phyloP scores from a whole-genome alignment of 2,329 filamentous ascomycete species.

The Fonsecaea multimorphosa region DNA sequence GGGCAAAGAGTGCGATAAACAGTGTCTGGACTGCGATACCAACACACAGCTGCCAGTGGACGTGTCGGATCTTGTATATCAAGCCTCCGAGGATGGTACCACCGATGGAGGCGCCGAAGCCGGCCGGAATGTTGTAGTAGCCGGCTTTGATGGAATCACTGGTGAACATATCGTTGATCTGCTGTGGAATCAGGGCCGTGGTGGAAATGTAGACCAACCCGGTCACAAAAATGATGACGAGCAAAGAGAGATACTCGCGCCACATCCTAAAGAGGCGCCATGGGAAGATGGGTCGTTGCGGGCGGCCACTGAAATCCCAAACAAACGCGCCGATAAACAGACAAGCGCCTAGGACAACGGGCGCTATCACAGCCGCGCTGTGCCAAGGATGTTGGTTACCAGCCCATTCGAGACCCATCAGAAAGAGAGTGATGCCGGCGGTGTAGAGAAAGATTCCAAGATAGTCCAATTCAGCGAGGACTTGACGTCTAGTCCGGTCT shows the following conservation, averaged over 20 bases:
- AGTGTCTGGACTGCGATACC: slow-evolving; percentile 13
- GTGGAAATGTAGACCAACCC: slow-evolving; percentile 3
- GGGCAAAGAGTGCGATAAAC: neutral
- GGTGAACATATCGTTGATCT: slow-evolving; percentile 8
- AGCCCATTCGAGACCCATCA: slow-evolving; percentile 53
- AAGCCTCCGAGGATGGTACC: slow-evolving; percentile 10
- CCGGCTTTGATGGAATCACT: slow-evolving; percentile 46
- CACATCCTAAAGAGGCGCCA: neutral
- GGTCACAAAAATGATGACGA: slow-evolving; percentile 13
- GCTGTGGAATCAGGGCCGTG: neutral
- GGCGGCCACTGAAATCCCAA: slow-evolving; percentile 48
- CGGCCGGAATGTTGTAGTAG: slow-evolving; percentile 46
- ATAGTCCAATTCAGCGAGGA: slow-evolving; percentile 53
- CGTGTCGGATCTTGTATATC: slow-evolving; percentile 16
- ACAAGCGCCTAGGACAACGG: slow-evolving; percentile 47
- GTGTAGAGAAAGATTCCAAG: slow-evolving; percentile 53
- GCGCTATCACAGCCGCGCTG: slow-evolving; percentile 45
- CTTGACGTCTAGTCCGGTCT: neutral
- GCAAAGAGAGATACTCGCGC: neutral
- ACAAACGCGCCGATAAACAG: slow-evolving; percentile 46
- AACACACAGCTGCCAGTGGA: slow-evolving; percentile 8
- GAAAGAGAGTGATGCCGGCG: slow-evolving; percentile 49
- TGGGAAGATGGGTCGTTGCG: slow-evolving; percentile 45
- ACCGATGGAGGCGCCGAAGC: slow-evolving; percentile 27
- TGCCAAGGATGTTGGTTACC: slow-evolving; percentile 51